Percentiles rank a stretch among this genome's conserved stretches.
These are phyloP conservation scores for Seminavis robusta DNA, from an alignment of 108 stramenopile species.

Conservation along the genomic window DNA sequence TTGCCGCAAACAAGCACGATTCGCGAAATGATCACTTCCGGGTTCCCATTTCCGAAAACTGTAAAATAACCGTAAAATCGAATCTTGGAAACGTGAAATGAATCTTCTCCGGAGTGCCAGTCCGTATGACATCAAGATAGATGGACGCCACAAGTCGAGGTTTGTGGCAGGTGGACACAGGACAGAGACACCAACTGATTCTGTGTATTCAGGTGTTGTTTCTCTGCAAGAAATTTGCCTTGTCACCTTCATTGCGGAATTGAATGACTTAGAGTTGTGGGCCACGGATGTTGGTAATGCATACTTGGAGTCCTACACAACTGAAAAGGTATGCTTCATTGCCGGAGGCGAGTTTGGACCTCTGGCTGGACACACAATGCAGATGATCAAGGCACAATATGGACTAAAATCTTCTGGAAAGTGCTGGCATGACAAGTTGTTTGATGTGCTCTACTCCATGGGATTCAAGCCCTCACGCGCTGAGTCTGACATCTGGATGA, in stretches of 20 bases:
- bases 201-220: slow-evolving; percentile 31
- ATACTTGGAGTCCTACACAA: slow-evolving; percentile 19
- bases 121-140: slow-evolving; percentile 31
- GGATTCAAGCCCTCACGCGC: slow-evolving; percentile 26
- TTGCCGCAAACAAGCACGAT: no score
- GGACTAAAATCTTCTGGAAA: slow-evolving; percentile 16
- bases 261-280: slow-evolving; percentile 28
- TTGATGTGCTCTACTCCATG: slow-evolving; percentile 4
- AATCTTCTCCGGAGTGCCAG: no score
- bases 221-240: slow-evolving; percentile 10
- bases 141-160: slow-evolving; percentile 18
- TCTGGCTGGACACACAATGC: slow-evolving; percentile 18
- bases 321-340: slow-evolving; percentile 31
- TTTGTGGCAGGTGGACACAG: slow-evolving; percentile 29
- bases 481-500: slow-evolving; percentile 44
- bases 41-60: no score
- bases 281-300: slow-evolving; percentile 21
- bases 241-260: slow-evolving; percentile 22
- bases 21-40: no score
- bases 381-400: slow-evolving; percentile 30
- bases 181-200: slow-evolving; percentile 6
- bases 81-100: no score
- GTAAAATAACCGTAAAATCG: no score
- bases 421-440: slow-evolving; percentile 13
- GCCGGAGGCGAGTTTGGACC: slow-evolving; percentile 42